Evolutionary conservation across 306 rosid species (phyloP).

Genomic region (Elaeagnus macrophylla): DNA sequence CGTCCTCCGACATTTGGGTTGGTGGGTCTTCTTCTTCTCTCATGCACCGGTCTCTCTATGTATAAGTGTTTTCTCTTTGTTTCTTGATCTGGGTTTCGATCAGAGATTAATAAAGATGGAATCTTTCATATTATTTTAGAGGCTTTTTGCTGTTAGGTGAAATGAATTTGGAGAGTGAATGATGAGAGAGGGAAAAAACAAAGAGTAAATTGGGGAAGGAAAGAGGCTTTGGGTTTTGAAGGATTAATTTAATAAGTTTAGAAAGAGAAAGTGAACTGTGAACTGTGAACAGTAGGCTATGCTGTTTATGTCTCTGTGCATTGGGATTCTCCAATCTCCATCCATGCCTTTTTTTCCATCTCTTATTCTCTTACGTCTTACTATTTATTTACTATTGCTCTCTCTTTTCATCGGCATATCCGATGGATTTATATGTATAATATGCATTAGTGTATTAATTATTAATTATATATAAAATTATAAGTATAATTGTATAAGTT

Average conservation of each 20-base stretch:
- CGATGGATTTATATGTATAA: no score
- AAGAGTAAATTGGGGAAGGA: slow-evolving; percentile 11
- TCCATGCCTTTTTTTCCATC: slow-evolving; percentile 33
- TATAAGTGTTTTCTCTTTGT: neutral
- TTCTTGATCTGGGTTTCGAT: slow-evolving; percentile 24
- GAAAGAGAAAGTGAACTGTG: slow-evolving; percentile 7
- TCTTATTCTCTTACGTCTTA: neutral
- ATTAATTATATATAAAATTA: no score
- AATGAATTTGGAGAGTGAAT: neutral
- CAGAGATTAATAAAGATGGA: slow-evolving; percentile 8
- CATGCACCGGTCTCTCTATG: slow-evolving; percentile 19
- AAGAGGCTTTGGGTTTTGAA: neutral
- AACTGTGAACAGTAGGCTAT: no score
- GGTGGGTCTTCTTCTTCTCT: slow-evolving; percentile 28
- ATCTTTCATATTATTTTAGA: slow-evolving; percentile 24
- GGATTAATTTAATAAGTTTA: slow-evolving; percentile 3
- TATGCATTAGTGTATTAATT: no score
- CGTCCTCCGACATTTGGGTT: slow-evolving; percentile 53
- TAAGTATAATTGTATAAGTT: no score
- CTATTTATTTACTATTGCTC: no score
- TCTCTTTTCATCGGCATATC: no score
- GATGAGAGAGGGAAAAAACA: slow-evolving; percentile 12
- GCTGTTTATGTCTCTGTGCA: no score
- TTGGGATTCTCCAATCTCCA: slow-evolving; percentile 1
- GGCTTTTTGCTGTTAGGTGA: neutral